Evolutionary conservation across 208 protist genomes (phyloP), one percentile per base, ranked within the genome.

Genomic region (Blastocrithidia nonstop): DNA sequence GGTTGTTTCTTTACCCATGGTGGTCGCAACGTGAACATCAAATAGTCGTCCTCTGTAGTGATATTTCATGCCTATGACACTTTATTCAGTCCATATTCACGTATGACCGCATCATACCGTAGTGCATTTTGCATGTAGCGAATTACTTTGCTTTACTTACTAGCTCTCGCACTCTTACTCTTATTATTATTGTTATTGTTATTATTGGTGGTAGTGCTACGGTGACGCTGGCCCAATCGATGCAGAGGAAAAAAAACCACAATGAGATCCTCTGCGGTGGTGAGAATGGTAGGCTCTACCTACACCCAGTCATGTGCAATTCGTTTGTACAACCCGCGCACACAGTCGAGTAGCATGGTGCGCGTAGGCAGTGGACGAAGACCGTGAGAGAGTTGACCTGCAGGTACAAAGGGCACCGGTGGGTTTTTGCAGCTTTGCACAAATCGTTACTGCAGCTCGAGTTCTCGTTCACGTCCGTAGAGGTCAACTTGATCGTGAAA

Each of bases 251-350:
- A 86, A 52, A 85, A 94, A 6, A 94, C 62, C 9, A 85, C 82
- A 35, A 94, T 66, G 26, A 92, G 70, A 38, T 94, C 86, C 44
- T 94, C 86, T 1, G 75, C 76, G 22, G 81, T 92, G 22, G 82
- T 79, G 6, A 94, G 63, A 15, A 92, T 71, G 21, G 73, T 70
- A 13, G 76, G 78, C 39, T 63, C 50, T 6, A 78, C 64, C 43
- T 70, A 66, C 1, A 42, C 50, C 86, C 86, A 94, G 61, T 94
- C 74, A 0, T 42, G 42, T 6, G 57, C 51, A 26, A 92, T 54
- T 25, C 54, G 64, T 20, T 61, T 60, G 45, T 92, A 92, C 2
- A 94, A 47, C 1, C 40, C 56, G 15, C 66, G 57, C 26, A 90
- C 67, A 35, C 74, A 87, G 61, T 94, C 86, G 20, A 74, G 76